Base-by-base conservation (phyloP, 2,329 filamentous ascomycete genomes). In the Claviceps lovelessii region DNA sequence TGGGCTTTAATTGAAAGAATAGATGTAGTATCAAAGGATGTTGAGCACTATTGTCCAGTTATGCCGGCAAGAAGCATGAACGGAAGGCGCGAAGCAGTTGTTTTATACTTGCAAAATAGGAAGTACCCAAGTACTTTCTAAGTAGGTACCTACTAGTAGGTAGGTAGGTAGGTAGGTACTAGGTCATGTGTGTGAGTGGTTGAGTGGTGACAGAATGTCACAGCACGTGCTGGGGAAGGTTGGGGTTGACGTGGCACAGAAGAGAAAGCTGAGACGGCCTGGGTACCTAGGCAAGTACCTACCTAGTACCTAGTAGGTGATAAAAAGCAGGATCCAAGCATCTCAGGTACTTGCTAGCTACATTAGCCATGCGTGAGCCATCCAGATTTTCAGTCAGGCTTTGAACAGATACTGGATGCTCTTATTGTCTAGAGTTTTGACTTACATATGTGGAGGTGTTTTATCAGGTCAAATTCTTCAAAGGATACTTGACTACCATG, bases 131-230 rank as follows among this genome's bases (percentile, higher is more conserved):
- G n/a, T n/a, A 3, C 23, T 23, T 23, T 11, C 5, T 45, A 10
- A 28, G 11, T 33, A 33, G 31, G 13, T 5, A n/a, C n/a, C n/a
- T n/a, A n/a, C n/a, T n/a, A n/a, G n/a, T n/a, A n/a, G n/a, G n/a
- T n/a, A n/a, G n/a, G n/a, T n/a, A n/a, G n/a, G n/a, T n/a, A n/a
- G n/a, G n/a, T n/a, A n/a, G n/a, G n/a, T n/a, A n/a, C n/a, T n/a
- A n/a, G n/a, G n/a, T n/a, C n/a, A 11, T 1, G 44, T 28, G 29
- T 13, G 42, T 37, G 49, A 23, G 54, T 52, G 9, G 37, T 41
- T 31, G 46, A 48, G 37, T 35, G 35, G 15, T 31, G 54, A 28
- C 51, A 6, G 47, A 37, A 55, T 55, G 54, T 39, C 44, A 54
- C 46, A 46, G 23, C 23, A 23, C 23, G 42, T 46, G 51, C n/a